Percentiles rank a stretch among this genome's conserved stretches.
These are phyloP conservation scores for Bathelium albidoporum DNA, from an alignment of 495 filamentous ascomycete species.

Conservation along the genomic window DNA sequence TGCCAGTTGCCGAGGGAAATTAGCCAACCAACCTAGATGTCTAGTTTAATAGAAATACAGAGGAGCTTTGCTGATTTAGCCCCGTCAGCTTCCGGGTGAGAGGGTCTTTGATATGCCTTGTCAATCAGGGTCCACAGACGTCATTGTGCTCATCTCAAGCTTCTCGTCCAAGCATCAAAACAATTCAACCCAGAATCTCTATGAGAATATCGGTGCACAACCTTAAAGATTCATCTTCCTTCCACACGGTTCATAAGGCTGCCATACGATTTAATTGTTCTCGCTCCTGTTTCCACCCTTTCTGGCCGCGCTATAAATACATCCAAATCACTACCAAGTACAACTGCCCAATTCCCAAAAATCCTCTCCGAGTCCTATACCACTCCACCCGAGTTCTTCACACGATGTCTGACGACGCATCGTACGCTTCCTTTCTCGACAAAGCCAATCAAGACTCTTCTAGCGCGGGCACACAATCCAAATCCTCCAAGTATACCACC, in stretches of 20 bases:
- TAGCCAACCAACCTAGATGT: too few species aligned
- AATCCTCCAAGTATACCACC: slow-evolving; percentile 20
- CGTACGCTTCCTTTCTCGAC: slow-evolving; percentile 70
- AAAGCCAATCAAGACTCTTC: slow-evolving; percentile 63
- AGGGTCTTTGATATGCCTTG: not conserved
- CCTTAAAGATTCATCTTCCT: too few species aligned
- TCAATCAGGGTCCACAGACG: not conserved
- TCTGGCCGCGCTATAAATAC: not conserved
- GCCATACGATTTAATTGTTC: too few species aligned
- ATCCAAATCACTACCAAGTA: not conserved
- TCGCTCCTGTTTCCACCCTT: too few species aligned
- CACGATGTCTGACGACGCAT: slow-evolving; percentile 66
- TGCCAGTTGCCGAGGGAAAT: not conserved
- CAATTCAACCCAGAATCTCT: not conserved
- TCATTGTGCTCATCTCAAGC: not conserved
- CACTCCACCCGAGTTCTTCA: not conserved
- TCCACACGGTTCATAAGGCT: too few species aligned
- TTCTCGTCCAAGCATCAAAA: not conserved
- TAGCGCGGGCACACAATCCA: slow-evolving; percentile 34
- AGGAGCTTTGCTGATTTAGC: not conserved
- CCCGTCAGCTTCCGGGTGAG: not conserved
- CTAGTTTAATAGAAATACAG: too few species aligned
- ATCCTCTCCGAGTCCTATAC: not conserved
- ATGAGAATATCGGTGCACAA: too few species aligned
- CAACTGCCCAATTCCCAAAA: not conserved